Base-by-base conservation (phyloP, 164 flowering plant species). In the Cinnamomum chago region DNA sequence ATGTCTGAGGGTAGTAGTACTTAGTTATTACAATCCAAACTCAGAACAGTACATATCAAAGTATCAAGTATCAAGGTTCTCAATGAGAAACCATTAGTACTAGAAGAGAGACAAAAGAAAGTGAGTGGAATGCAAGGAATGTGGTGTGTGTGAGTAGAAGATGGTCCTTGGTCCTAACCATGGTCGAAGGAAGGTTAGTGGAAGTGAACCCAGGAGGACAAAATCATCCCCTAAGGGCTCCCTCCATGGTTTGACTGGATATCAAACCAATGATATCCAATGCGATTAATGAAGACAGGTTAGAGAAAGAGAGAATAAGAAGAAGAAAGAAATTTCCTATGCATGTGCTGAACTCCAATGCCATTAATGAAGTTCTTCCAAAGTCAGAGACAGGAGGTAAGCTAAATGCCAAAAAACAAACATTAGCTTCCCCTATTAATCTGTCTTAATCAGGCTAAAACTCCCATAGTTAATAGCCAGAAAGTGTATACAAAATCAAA, bases 371-470 rank as follows among this genome's bases (percentile, higher is more conserved):
- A 74, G 76, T 74, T 74, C 50, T 35, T 28, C 67, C n/a, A 40
- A 33, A 20, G 60, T 74, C 28, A 66, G 70, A 40, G 47, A 40
- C 47, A 40, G 47, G 33, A 40, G 68, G 68, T 27, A 74, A 70
- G 58, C 65, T 73, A 55, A 72, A 72, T 76, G 75, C 79, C 72
- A 76, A 72, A 40, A 76, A 76, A 76, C 71, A 72, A 76, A 70
- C 60, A 72, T 65, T 23, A 47, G 24, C 67, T 30, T 66, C 50
- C 68, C 73, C 30, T 62, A 40, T 50, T 9, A 40, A 40, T 40
- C 47, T 40, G 15, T 50, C 20, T 65, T 20, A 76, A 22, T 71
- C 69, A 55, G 75, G 71, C 74, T 72, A 62, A 40, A 72, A 55
- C 74, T 72, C 58, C 73, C 79, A 58, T 58, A 72, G 75, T 35